Conservation (phyloP, 495 filamentous ascomycete genomes). For the Neurospora sp. region DNA sequence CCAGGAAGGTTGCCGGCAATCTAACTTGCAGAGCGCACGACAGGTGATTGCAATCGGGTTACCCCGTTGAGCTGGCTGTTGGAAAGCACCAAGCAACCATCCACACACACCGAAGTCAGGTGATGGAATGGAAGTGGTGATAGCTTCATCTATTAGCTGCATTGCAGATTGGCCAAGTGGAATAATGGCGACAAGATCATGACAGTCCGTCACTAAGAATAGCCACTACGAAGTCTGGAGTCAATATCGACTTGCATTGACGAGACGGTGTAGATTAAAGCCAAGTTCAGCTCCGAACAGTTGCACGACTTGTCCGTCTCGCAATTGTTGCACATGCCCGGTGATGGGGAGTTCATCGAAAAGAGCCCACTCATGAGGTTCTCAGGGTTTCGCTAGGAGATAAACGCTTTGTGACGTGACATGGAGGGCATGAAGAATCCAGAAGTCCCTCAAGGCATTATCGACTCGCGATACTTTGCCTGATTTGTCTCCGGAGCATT, state of each 20-base stretch:
- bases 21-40: neutral
- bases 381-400: neutral
- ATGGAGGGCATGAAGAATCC: neutral
- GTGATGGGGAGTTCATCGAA: neutral
- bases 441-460: neutral
- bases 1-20: neutral
- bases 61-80: neutral
- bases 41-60: neutral
- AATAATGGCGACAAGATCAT: neutral
- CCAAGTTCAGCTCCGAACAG: neutral
- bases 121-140: neutral
- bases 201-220: neutral
- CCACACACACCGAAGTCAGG: neutral
- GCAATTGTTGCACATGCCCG: neutral
- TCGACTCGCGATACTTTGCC: neutral
- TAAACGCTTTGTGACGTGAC: neutral
- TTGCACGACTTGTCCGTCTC: neutral
- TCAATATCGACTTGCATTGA: neutral
- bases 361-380: neutral
- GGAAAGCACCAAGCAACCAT: neutral
- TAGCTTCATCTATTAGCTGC: neutral
- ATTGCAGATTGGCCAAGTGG: neutral
- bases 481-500: neutral
- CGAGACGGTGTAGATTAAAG: neutral
- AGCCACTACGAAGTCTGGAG: neutral